Conservation (phyloP, 2,329 filamentous ascomycete genomes). For the Calonectria montana region DNA sequence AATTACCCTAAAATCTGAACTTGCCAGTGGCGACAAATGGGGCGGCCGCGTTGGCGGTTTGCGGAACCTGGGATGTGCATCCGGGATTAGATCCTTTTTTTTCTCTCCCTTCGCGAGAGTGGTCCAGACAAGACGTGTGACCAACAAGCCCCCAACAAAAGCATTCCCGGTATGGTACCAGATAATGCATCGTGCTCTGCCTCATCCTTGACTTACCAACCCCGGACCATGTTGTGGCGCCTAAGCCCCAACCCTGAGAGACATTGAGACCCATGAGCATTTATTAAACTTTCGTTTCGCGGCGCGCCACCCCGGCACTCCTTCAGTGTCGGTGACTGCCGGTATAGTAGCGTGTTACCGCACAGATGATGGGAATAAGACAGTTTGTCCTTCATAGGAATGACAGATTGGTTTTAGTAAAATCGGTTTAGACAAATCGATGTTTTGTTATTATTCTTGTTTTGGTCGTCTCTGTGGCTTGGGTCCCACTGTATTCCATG, state of each 20-base stretch:
- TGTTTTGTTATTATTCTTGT: not conserved
- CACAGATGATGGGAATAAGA: not conserved
- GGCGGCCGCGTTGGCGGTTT: not conserved
- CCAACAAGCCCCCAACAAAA: constrained; percentile 25
- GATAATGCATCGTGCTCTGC: constrained; percentile 15
- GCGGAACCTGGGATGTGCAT: constrained; percentile 5
- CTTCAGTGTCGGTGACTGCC: not conserved
- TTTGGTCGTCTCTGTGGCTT: not conserved
- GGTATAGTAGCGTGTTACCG: not conserved
- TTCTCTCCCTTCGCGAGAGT: constrained; percentile 29
- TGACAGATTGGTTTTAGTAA: not conserved
- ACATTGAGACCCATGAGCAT: constrained; percentile 12
- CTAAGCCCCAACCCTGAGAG: constrained; percentile 11
- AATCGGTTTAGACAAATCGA: not conserved
- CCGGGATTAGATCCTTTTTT: constrained; percentile 20
- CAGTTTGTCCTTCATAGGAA: not conserved
- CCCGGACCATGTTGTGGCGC: constrained; percentile 21
- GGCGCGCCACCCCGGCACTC: not conserved
- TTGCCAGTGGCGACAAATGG: not conserved
- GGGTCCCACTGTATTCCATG: not conserved
- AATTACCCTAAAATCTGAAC: not conserved
- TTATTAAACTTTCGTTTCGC: constrained; percentile 13
- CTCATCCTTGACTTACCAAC: constrained; percentile 12
- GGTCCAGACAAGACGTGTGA: constrained; percentile 24
- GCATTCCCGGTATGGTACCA: constrained; percentile 23